These are phyloP conservation scores for Microthyrium microscopicum DNA, from an alignment of 2,329 filamentous ascomycete species.

Conservation along the genomic window DNA sequence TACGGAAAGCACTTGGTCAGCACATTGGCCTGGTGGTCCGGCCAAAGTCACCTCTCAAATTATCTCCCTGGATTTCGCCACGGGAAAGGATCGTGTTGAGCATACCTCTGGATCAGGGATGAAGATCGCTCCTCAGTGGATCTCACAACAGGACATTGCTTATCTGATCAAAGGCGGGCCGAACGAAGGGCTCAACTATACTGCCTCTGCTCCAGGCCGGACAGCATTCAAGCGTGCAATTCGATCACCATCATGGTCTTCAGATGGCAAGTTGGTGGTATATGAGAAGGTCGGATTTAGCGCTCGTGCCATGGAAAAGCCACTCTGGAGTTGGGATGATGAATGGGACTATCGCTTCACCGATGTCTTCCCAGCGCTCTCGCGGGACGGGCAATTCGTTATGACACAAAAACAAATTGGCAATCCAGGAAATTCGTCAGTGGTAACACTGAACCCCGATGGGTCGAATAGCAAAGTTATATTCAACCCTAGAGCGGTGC, in stretches of 20 bases:
- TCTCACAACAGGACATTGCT: constrained; percentile 8
- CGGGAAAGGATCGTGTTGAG: constrained; percentile 18
- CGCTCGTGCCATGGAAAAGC: constrained; percentile 19
- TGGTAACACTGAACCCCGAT: constrained; percentile 18
- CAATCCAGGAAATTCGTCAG: constrained; percentile 23
- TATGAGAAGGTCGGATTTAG: constrained; percentile 14
- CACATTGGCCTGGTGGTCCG: constrained; percentile 16
- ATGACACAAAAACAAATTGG: constrained; percentile 25
- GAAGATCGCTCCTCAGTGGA: constrained; percentile 16
- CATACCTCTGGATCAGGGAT: constrained; percentile 16
- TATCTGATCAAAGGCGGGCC: constrained; percentile 16
- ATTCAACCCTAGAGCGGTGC: constrained; percentile 15
- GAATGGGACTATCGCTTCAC: constrained; percentile 28
- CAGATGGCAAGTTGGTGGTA: constrained; percentile 17
- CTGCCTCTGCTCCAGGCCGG: constrained; percentile 10
- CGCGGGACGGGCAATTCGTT: constrained; percentile 14
- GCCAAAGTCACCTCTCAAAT: constrained; percentile 17
- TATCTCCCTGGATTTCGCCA: constrained; percentile 23
- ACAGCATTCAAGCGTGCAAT: constrained; percentile 4
- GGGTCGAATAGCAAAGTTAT: constrained; percentile 14
- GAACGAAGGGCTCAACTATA: constrained; percentile 17
- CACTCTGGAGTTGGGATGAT: constrained; percentile 23
- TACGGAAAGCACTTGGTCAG: constrained; percentile 21
- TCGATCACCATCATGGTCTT: constrained; percentile 18
- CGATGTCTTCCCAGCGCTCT: constrained; percentile 25